These are phyloP conservation scores for Trichomonas gallinae DNA, from an alignment of 208 protist genomes.

Conservation along the genomic window DNA sequence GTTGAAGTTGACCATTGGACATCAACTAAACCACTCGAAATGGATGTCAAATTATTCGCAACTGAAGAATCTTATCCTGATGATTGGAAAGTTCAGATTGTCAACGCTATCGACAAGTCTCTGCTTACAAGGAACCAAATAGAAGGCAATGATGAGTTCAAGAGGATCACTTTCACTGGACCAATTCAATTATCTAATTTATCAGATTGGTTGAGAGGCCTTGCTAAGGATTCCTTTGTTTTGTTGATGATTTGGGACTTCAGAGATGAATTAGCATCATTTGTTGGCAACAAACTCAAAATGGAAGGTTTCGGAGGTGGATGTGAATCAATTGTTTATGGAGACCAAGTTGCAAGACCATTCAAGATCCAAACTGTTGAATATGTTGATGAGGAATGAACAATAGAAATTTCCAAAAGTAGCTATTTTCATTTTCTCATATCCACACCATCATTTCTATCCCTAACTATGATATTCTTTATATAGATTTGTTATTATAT, in stretches of 20 bases:
- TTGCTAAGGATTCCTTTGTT: not conserved
- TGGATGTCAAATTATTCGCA: not conserved
- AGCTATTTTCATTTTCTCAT: too few species aligned
- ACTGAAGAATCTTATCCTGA: not conserved
- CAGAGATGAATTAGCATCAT: not conserved
- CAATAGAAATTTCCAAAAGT: too few species aligned
- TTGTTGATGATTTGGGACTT: not conserved
- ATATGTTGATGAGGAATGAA: conserved; percentile 14
- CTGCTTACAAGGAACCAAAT: not conserved
- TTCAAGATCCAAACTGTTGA: not conserved
- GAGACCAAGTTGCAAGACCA: not conserved
- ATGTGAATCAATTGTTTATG: not conserved
- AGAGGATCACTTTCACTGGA: not conserved
- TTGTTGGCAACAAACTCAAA: not conserved
- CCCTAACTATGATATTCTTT: too few species aligned
- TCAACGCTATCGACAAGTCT: not conserved
- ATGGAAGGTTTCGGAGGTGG: not conserved
- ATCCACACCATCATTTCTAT: too few species aligned
- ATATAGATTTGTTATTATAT: too few species aligned
- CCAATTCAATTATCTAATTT: not conserved
- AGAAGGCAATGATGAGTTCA: too few species aligned
- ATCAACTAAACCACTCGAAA: not conserved
- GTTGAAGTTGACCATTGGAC: not conserved
- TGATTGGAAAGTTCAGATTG: not conserved
- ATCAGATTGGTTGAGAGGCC: not conserved